Evolutionary conservation across 495 filamentous ascomycete species (phyloP), one percentile per base, ranked within the genome.

Genomic region (Trichoderma parareesei): DNA sequence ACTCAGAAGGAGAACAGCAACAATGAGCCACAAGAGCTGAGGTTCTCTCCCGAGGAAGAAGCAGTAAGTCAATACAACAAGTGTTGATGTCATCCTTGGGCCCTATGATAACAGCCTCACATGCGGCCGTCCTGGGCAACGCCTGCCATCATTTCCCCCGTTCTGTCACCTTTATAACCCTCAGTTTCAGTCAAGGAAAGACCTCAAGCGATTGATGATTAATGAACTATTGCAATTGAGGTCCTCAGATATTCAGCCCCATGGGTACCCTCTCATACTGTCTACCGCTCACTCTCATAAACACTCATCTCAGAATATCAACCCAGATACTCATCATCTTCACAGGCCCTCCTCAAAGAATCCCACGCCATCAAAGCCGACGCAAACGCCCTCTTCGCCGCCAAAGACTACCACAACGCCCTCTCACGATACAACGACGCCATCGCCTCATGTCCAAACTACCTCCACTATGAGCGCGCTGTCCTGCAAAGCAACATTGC

Each of bases 371-470:
- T 88, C 65, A 96, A 97, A 76, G 69, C 82, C 3, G 81, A 87
- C 67, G 94, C 92, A 10, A 98, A 97, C 72, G 69, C 80, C 20
- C 80, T 92, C 35, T 98, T 96, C 74, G 77, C 81, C 3, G 82
- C 82, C 13, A 83, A 83, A 20, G 84, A 84, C 64, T 96, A 90
- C 77, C 85, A 88, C 68, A 86, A 89, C 69, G 94, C 94, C n/a
- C 90, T 97, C 69, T 87, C 88, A 72, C 87, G 84, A 70, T 98
- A 98, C 78, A 89, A 92, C 69, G 84, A 90, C 65, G 94, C 94
- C 33, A 80, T 97, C 2, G 81, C 87, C 40, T 82, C 87, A 20
- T 94, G 90, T 66, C 94, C 94, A 2, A 89, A 84, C 68, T 96
- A 97, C 71, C 85, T 97, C 42, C 89, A 94, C 67, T 94, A 90